Conservation (phyloP, 2,329 filamentous ascomycete genomes). For the Apiospora aurea region DNA sequence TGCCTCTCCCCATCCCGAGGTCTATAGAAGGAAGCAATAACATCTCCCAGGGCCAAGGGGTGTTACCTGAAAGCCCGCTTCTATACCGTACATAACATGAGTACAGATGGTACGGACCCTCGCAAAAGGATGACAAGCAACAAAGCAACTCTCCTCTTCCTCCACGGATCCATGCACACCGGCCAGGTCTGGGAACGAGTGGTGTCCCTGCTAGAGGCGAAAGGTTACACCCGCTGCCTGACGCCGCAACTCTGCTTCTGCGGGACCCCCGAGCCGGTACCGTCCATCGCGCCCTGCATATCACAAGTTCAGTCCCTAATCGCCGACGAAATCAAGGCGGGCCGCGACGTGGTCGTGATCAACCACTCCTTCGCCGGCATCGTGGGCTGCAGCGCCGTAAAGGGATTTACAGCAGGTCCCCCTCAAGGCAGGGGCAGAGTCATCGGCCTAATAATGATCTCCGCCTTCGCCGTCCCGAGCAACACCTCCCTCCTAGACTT, state of each 20-base stretch:
- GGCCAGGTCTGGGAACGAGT: neutral
- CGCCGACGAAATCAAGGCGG: neutral
- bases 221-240: neutral
- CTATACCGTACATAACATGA: neutral
- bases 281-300: conserved; percentile 3
- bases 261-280: neutral
- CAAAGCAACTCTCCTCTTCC: neutral
- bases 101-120: neutral
- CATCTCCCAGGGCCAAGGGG: neutral
- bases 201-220: neutral
- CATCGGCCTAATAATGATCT: neutral
- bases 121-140: neutral
- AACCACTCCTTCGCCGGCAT: neutral
- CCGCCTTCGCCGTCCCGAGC: neutral
- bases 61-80: too few species aligned
- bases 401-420: neutral
- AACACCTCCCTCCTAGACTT: neutral
- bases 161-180: neutral
- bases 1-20: neutral
- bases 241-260: neutral
- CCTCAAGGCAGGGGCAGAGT: neutral
- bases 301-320: neutral
- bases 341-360: neutral
- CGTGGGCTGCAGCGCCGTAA: neutral
- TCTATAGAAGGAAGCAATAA: neutral